These are phyloP conservation scores for Singerocomus inundabilis DNA, from an alignment of 1,284 basidiomycete species.

Conservation along the genomic window DNA sequence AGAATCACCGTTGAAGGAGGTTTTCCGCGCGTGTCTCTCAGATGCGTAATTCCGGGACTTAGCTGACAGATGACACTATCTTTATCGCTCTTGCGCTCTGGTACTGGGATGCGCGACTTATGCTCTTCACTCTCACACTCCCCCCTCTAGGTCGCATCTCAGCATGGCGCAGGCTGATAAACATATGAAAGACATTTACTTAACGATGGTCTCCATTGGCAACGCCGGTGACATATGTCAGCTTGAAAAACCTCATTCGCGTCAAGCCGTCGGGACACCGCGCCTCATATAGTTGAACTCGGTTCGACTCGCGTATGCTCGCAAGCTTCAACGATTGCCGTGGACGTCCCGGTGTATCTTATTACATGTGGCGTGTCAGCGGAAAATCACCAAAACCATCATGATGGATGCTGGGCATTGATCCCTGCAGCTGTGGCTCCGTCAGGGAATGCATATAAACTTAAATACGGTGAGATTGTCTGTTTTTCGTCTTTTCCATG, in stretches of 20 bases:
- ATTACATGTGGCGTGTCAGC: too few species aligned
- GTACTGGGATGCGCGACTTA: constrained; percentile 7
- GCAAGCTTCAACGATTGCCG: too few species aligned
- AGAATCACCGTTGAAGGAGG: not conserved
- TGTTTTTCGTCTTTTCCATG: too few species aligned
- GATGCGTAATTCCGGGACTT: not conserved
- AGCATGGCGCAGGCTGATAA: not conserved
- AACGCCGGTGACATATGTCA: not conserved
- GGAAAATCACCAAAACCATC: too few species aligned
- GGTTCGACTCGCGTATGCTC: too few species aligned
- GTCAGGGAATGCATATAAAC: too few species aligned
- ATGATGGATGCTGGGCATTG: too few species aligned
- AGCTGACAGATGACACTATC: not conserved
- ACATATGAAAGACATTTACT: not conserved
- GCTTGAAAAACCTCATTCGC: not conserved
- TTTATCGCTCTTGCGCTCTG: constrained; percentile 1
- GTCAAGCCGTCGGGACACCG: not conserved
- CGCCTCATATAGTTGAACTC: not conserved
- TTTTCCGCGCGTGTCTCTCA: constrained; percentile 1
- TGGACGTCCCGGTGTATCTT: too few species aligned
- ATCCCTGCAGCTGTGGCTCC: too few species aligned
- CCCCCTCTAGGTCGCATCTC: constrained; percentile 8
- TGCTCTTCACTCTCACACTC: constrained; percentile 8
- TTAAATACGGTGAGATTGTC: too few species aligned
- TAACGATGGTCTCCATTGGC: not conserved